Base-by-base conservation (phyloP, 139 green algal species). In the Closterium sp. region DNA sequence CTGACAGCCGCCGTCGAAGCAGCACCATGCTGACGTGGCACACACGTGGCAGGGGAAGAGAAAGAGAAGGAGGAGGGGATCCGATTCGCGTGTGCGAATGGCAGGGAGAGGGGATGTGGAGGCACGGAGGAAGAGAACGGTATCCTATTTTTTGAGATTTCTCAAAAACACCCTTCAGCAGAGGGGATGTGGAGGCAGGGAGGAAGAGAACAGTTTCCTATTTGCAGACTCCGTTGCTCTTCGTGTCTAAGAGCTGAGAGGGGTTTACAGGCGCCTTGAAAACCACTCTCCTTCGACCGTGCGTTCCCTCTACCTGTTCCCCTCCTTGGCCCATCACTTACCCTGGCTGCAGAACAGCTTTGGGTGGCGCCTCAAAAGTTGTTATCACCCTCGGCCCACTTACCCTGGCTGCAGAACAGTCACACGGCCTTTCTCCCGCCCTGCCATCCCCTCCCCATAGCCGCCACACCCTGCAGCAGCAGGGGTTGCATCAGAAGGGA, bases 11-110 rank as follows among this genome's bases (percentile, higher is more conserved):
- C 32, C n/a, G 9, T 17, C 19, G 38, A 2, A 92, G n/a, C 24
- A 92, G 89, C 34, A 92, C 89, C 89, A 92, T 92, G 34, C 89
- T 92, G 89, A 27, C 62, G 9, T 86, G 31, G 86, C 17, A 34
- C 86, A 4, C 31, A 27, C 31, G 31, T 24, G 31, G 31, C 31
- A 89, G 31, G 17, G 31, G 17, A 27, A 79, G 62, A 79, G 17
- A 79, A 4, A 79, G 62, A 24, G 1, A 24, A 9, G 0, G 4
- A 9, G 38, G 38, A 9, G 10, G 5, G 17, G 17, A 79, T 79
- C 17, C 17, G 62, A 27, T 79, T 79, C 19, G 62, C 2, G 19
- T 79, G 17, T 24, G 62, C 5, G 62, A 79, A 13, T 27, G 17
- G 62, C 1, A 24, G 4, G 62, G 62, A 79, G 62, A 79, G 62